These are phyloP conservation scores for Penstemon eatonii DNA, from an alignment of 257 asterid species.

Conservation along the genomic window DNA sequence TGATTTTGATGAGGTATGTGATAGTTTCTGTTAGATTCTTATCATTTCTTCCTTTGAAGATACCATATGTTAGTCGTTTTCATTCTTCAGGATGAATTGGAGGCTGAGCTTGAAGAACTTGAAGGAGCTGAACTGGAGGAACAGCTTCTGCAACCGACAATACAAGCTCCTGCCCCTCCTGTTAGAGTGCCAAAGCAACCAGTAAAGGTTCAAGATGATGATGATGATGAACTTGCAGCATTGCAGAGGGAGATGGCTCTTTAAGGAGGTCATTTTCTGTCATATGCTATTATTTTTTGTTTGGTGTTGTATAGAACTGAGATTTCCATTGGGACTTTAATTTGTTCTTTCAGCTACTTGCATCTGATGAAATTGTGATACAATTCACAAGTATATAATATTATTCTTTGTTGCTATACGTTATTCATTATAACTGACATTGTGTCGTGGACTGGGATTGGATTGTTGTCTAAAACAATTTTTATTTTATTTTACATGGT, in stretches of 20 bases:
- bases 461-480: no score
- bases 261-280: conserved; percentile 24
- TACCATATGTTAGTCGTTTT: conserved; percentile 12
- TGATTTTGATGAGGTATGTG: conserved; percentile 72
- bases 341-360: no score
- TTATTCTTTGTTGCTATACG: no score
- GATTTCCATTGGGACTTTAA: no score
- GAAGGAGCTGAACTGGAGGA: conserved; percentile 81
- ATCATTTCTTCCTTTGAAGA: not conserved
- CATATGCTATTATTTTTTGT: no score
- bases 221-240: conserved; percentile 77
- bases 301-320: no score
- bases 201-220: conserved; percentile 34
- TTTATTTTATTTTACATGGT: no score
- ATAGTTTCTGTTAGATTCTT: conserved; percentile 16
- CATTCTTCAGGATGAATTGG: conserved; percentile 66
- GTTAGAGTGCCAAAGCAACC: conserved; percentile 46
- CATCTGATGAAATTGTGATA: no score
- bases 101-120: conserved; percentile 77
- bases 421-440: no score
- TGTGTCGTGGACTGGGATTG: no score
- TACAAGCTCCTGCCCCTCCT: conserved; percentile 51
- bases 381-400: no score
- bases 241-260: conserved; percentile 91
- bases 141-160: conserved; percentile 73